Base-by-base conservation (phyloP, 1,284 basidiomycete genomes). In the Testicularia cyperi region DNA sequence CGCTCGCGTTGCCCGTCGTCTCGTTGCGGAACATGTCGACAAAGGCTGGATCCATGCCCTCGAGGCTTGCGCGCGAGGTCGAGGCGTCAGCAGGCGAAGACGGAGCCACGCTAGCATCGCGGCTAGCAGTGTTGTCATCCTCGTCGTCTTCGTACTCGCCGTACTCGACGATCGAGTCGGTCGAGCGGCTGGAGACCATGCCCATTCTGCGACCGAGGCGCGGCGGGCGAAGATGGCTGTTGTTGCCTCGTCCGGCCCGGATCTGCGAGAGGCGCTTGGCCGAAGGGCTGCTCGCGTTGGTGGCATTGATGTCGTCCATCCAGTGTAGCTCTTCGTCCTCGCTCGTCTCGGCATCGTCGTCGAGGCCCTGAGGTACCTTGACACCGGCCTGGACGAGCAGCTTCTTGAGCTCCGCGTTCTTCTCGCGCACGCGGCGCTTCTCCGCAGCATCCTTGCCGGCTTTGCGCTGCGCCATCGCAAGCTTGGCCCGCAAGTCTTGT, bases 401-500 rank as follows among this genome's bases (percentile, higher is more conserved):
- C 38, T 52, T 55, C 36, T 57, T 46, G 23, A 72, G 56, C 43
- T 71, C 67, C 5, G 44, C 46, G 24, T 68, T 64, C 62, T 70
- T 66, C 16, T 72, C 69, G 27, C 69, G 69, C 22, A 68, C 58
- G 18, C 56, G 51, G 22, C 70, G 69, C 63, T 66, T 68, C 45
- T 70, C 65, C 32, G 60, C 62, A 10, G 51, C 55, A 30, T 73
- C 71, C 47, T 71, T 71, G 22, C 67, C 68, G 13, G 70, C 57
- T 36, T 69, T 67, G 52, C 67, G 68, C 32, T 70, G 61, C 6
- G 69, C 71, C 19, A 71, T 43, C 12, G 64, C 60, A 12, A 73
- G 62, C 49, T 72, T 71, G 38, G 61, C 45, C 18, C 69, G 69
- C 25, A 73, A 51, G 29, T 68, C 69, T n/a, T 68, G 54, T 2